Percentiles rank a stretch among this genome's conserved stretches.
Conservation (phyloP, 2,329 filamentous ascomycete species). For the Pseudocercospora musae region DNA sequence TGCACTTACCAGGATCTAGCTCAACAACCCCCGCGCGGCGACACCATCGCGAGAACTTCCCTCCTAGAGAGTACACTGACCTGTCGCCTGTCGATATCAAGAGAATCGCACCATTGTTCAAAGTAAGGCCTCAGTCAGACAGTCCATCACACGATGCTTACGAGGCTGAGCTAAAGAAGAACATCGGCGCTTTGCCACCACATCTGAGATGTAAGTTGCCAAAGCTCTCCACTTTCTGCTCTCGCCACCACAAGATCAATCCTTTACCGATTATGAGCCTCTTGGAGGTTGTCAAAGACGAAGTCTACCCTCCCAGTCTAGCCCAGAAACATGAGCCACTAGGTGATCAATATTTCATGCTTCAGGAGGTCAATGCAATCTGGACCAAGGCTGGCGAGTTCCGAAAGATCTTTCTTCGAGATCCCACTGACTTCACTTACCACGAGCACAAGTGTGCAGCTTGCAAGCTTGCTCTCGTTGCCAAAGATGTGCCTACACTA, state of each 20-base stretch:
- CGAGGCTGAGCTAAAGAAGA: slow-evolving; percentile 11
- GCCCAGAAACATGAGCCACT: neutral
- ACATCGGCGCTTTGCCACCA: slow-evolving; percentile 22
- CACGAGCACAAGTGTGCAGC: slow-evolving; percentile 23
- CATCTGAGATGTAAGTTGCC: slow-evolving; percentile 22
- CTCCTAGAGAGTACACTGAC: slow-evolving; percentile 21
- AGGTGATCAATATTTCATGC: slow-evolving; percentile 7
- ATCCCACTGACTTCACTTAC: slow-evolving; percentile 7
- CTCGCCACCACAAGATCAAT: slow-evolving; percentile 23
- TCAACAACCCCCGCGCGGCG: neutral
- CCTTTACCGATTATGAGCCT: slow-evolving; percentile 22
- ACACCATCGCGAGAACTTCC: slow-evolving; percentile 14
- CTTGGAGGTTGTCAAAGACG: slow-evolving; percentile 17
- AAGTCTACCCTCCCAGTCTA: slow-evolving; percentile 9
- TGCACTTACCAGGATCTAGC: neutral
- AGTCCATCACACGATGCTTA: slow-evolving; percentile 5
- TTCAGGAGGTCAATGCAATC: slow-evolving; percentile 16
- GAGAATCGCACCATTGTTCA: slow-evolving; percentile 21
- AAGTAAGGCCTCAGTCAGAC: slow-evolving; percentile 1
- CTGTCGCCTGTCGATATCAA: slow-evolving; percentile 20
- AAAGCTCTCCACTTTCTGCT: slow-evolving; percentile 20
- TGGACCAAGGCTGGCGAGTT: slow-evolving; percentile 16
- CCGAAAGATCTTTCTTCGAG: slow-evolving; percentile 2
- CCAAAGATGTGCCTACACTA: slow-evolving; percentile 13
- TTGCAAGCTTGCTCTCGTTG: slow-evolving; percentile 20